Base-by-base conservation (phyloP, 192 early-diverging fungal genomes). In the Nowakowskiella sp. region DNA sequence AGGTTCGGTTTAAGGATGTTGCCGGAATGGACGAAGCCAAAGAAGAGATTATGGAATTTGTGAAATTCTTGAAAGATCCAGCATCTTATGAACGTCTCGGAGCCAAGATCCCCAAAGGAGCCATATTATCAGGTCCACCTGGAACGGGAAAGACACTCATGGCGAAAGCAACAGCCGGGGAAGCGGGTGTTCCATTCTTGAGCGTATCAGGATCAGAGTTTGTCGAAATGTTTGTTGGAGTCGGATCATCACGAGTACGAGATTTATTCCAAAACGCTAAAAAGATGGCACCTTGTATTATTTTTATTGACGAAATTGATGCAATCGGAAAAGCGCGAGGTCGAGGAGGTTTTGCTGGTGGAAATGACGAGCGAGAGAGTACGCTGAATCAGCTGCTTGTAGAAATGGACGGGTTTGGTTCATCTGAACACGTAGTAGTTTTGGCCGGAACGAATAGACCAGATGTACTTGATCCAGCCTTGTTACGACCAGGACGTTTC, bases 41-140 rank as follows among this genome's bases (percentile, higher is more conserved):
- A 77, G 85, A 91, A 60, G 96, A 99, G 71, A 99, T 99, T 46
- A 99, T 99, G 96, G 96, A 99, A 78, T 99, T 99, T 87, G 96
- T 99, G 50, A 95, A 96, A 71, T 97, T 97, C 72, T 70, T 97
- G 50, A 98, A 98, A 68, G 84, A 94, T 62, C 95, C 95, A 26
- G 80, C 71, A 33, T 65, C 74, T 22, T 99, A 92, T 71, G 94
- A 99, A 65, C 74, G 78, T 31, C 66, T 99, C 7, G 96, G 96
- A 21, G 96, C 96, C 42, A 95, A 97, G 70, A 99, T 99, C 65
- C 96, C 96, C 45, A 93, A 91, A 72, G 96, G 96, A 42, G 96
- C 96, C 4, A 90, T 97, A 51, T 70, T 99, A 7, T 94, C 91
- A 28, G 85, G 90, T 79, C 34, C 66, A 2, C 90, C 91, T 0